A percentile compares a stretch with the other conserved stretches of the same genome.
phyloP scores from a whole-genome alignment of 1,139 yeast species.

The Magnusiomyces magnusii region DNA sequence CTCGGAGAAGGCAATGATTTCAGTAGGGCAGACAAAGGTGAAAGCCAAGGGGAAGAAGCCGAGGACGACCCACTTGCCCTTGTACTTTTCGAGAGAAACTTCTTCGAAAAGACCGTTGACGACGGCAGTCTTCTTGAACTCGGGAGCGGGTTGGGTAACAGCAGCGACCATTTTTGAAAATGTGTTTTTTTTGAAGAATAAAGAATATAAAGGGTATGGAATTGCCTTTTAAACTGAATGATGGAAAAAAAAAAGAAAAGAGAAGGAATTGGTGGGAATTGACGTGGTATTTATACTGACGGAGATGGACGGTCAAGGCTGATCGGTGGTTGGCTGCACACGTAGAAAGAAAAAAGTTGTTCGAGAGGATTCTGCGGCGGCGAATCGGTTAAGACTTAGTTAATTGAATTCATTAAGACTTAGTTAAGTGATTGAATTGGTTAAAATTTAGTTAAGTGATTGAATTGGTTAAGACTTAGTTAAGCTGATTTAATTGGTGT shows the following conservation, averaged over 20 bases:
- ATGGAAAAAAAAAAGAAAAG: not conserved
- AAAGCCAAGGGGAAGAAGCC: slow-evolving; percentile 98
- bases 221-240: not conserved
- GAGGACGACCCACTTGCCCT: slow-evolving; percentile 95
- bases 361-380: no score
- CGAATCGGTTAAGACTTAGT: no score
- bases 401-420: no score
- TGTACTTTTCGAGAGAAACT: slow-evolving; percentile 85
- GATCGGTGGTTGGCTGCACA: not conserved
- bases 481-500: no score
- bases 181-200: slow-evolving; percentile 19
- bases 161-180: slow-evolving; percentile 88
- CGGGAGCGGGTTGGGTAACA: slow-evolving; percentile 94
- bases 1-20: slow-evolving; percentile 96
- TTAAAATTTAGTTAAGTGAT: no score
- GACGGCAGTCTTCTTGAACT: slow-evolving; percentile 94
- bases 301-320: not conserved
- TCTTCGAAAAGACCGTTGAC: slow-evolving; percentile 94
- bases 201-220: not conserved
- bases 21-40: slow-evolving; percentile 99
- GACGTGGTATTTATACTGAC: not conserved
- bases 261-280: not conserved
- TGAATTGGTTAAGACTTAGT: no score
- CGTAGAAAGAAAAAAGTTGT: no score
- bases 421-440: no score